Evolutionary conservation across 495 filamentous ascomycete genomes (phyloP).

Genomic region (Aspergillus steynii): DNA sequence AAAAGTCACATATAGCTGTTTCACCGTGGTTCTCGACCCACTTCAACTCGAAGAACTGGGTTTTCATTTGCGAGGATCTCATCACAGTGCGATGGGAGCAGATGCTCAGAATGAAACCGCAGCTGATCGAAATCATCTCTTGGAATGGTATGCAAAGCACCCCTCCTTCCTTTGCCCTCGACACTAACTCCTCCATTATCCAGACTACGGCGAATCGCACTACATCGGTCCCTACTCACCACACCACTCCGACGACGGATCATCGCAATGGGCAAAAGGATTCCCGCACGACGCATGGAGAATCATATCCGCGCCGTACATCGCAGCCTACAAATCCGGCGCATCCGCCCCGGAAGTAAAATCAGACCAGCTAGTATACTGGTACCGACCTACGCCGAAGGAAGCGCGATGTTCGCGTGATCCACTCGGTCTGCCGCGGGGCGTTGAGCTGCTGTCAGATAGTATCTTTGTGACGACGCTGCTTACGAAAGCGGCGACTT

Average conservation of each 20-base stretch:
- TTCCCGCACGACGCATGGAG: slow-evolving; percentile 49
- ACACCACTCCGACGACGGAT: slow-evolving; percentile 55
- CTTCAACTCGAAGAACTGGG: slow-evolving; percentile 55
- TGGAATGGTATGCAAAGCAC: slow-evolving; percentile 50
- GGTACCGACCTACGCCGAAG: slow-evolving; percentile 46
- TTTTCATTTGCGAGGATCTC: slow-evolving; percentile 47
- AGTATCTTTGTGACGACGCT: slow-evolving; percentile 56
- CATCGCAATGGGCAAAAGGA: slow-evolving; percentile 58
- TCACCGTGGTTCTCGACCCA: slow-evolving; percentile 45
- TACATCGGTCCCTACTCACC: slow-evolving; percentile 48
- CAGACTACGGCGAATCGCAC: slow-evolving; percentile 62
- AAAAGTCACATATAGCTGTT: slow-evolving; percentile 18
- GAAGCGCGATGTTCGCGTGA: slow-evolving; percentile 28
- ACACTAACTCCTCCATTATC: not conserved
- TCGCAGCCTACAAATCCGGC: slow-evolving; percentile 57
- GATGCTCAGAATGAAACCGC: slow-evolving; percentile 46
- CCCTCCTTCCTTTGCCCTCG: not conserved
- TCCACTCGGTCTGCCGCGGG: slow-evolving; percentile 21
- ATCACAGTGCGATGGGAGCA: slow-evolving; percentile 54
- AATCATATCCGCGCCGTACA: slow-evolving; percentile 50
- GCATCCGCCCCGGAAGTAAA: slow-evolving; percentile 35
- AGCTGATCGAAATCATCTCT: slow-evolving; percentile 59
- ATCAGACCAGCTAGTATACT: slow-evolving; percentile 46
- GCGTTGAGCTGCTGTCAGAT: slow-evolving; percentile 38
- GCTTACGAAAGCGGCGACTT: slow-evolving; percentile 43